These are phyloP conservation scores for Fusarium tricinctum DNA, from an alignment of 2,329 filamentous ascomycete species.

Conservation along the genomic window DNA sequence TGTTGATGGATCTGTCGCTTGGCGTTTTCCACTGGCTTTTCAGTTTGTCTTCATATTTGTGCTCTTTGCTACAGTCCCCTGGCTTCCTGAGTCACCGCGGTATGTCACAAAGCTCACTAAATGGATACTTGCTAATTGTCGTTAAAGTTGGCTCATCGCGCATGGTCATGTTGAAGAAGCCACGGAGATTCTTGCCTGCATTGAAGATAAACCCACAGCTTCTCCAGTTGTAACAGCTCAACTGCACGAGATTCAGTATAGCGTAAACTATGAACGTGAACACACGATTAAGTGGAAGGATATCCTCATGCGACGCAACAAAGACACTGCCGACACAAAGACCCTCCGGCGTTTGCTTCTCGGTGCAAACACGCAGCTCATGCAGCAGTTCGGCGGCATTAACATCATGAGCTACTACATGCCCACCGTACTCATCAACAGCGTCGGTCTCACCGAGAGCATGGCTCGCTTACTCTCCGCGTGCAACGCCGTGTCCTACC, in stretches of 20 bases:
- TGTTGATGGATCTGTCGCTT: conserved; percentile 51
- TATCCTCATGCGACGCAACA: conserved; percentile 6
- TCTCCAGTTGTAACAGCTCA: conserved; percentile 17
- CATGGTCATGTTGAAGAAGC: conserved; percentile 25
- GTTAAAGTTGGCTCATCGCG: conserved; percentile 25
- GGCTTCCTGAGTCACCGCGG: conserved; percentile 40
- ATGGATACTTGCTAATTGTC: rapidly evolving
- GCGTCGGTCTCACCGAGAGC: conserved; percentile 62
- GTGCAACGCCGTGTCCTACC: conserved; percentile 53
- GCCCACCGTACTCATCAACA: conserved; percentile 64
- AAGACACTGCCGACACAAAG: conserved; percentile 25
- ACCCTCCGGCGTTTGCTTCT: conserved; percentile 40
- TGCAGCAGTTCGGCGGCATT: conserved; percentile 45
- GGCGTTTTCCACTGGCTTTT: conserved; percentile 61
- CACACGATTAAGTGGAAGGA: conserved; percentile 17
- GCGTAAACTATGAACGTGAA: conserved; percentile 29
- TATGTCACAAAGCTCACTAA: background rate
- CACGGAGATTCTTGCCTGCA: conserved; percentile 24
- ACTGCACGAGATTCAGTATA: conserved; percentile 25
- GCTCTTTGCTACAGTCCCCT: conserved; percentile 51
- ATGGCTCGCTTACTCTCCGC: conserved; percentile 65
- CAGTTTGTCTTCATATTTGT: conserved; percentile 59
- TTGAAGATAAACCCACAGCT: conserved; percentile 9
- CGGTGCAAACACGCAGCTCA: conserved; percentile 59
- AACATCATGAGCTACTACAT: conserved; percentile 50